Base-by-base conservation (phyloP, 1,284 basidiomycete genomes). In the Cryptococcus hybrid region DNA sequence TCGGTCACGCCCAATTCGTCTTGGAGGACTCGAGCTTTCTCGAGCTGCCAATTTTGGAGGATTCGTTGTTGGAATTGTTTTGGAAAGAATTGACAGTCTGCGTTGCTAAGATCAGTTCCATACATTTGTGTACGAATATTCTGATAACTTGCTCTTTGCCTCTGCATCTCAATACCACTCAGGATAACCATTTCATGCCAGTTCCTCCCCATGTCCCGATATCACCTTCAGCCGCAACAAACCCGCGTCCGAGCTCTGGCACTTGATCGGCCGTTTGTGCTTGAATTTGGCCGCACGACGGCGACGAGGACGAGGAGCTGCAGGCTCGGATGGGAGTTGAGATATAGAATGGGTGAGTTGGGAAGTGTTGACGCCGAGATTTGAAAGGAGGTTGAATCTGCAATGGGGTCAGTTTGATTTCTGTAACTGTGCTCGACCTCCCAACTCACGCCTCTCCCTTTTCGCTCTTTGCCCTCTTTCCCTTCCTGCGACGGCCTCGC, bases 101-200 rank as follows among this genome's bases (percentile, higher is more conserved):
- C 3, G 7, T 6, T 8, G 46, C 30, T 45, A 7, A 45, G 43
- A n/a, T 45, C n/a, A 45, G 43, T n/a, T 18, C 37, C 15, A 11
- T 9, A 50, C 6, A 48, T 13, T 1, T 36, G 15, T 5, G 2
- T 24, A 24, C 3, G 7, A 2, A 49, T 34, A 45, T n/a, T 6
- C 24, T 24, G 30, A 15, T 18, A 12, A 42, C 66, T 61, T 30
- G 72, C 73, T 58, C 66, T 66, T 61, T 75, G 71, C 18, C 74
- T 56, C 63, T 76, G 74, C 35, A 68, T 57, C 55, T 76, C 74
- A 45, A 76, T 76, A 8, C 74, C 74, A 48, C 66, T 67, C 7
- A 76, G 65, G 30, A 76, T 76, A 30, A 74, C 67, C 71, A 71
- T 76, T 64, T 76, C 74, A 59, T 76, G 74, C 71, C 70, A 75